Percentiles rank a stretch among this genome's conserved stretches.
Conservation (phyloP, 1,284 basidiomycete genomes). For the Puccinia polysora region DNA sequence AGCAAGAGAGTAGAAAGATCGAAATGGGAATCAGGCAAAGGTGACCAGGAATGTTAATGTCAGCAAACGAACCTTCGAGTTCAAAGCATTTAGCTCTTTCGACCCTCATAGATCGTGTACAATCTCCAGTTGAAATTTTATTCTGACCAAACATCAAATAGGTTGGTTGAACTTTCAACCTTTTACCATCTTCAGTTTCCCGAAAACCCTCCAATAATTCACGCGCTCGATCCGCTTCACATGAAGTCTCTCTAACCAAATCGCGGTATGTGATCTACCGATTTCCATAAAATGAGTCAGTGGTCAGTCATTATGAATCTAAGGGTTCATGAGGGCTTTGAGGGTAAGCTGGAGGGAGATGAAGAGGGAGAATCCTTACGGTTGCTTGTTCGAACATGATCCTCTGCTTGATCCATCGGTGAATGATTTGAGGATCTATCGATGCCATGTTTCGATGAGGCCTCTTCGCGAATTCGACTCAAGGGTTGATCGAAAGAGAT, state of each 20-base stretch:
- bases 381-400: constrained; percentile 39
- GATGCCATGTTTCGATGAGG: too few species aligned
- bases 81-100: constrained; percentile 13
- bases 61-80: constrained; percentile 21
- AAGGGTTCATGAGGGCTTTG: neutral
- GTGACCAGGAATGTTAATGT: neutral
- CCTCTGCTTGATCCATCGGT: constrained; percentile 30
- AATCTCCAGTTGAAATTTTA: neutral
- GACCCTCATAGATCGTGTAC: neutral
- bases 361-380: neutral
- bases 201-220: constrained; percentile 24
- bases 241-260: constrained; percentile 12
- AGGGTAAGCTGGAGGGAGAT: neutral
- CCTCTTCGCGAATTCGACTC: too few species aligned
- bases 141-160: constrained; percentile 21
- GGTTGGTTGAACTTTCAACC: constrained; percentile 20
- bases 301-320: neutral
- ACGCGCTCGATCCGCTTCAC: constrained; percentile 7
- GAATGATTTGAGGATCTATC: constrained; percentile 1
- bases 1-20: neutral
- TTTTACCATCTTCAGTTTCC: constrained; percentile 12
- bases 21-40: neutral
- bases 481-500: too few species aligned
- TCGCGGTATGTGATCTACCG: constrained; percentile 27
- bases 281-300: too few species aligned